phyloP scores from a whole-genome alignment of 192 early-diverging fungal genomes.

The Chytriomyces hyalinus region DNA sequence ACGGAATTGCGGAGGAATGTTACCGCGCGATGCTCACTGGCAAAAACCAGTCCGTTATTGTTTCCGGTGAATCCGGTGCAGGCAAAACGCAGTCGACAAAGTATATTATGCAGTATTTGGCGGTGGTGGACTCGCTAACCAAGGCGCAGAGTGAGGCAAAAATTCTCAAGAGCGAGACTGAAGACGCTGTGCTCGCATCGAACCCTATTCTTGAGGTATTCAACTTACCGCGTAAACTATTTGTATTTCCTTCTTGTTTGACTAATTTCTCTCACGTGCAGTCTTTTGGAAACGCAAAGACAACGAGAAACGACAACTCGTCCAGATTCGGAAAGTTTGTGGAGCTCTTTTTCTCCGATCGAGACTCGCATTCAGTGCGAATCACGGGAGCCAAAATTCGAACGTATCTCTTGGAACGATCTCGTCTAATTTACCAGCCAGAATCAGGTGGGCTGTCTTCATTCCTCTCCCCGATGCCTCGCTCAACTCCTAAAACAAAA shows the following conservation, averaged over 20 bases:
- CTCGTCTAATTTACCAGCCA: slow-evolving; percentile 86
- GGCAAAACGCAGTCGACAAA: slow-evolving; percentile 90
- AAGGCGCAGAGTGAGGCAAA: neutral
- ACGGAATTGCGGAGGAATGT: slow-evolving; percentile 89
- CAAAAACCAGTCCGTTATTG: slow-evolving; percentile 89
- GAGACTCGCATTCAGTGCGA: slow-evolving; percentile 46
- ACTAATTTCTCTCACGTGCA: slow-evolving; percentile 16
- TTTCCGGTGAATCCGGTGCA: slow-evolving; percentile 89
- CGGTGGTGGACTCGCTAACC: slow-evolving; percentile 35
- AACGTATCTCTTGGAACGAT: slow-evolving; percentile 88
- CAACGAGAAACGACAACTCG: slow-evolving; percentile 90
- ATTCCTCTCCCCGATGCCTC: slow-evolving; percentile 20
- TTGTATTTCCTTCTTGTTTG: slow-evolving; percentile 6
- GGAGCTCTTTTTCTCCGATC: slow-evolving; percentile 51
- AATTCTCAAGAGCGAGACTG: slow-evolving; percentile 28
- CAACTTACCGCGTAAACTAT: neutral
- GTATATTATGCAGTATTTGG: slow-evolving; percentile 76
- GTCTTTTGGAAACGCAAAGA: slow-evolving; percentile 92
- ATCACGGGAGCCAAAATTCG: slow-evolving; percentile 86
- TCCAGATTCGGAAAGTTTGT: slow-evolving; percentile 95
- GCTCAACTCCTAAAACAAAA: neutral
- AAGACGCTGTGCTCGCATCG: slow-evolving; percentile 62
- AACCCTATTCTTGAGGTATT: slow-evolving; percentile 87
- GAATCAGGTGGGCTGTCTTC: slow-evolving; percentile 59
- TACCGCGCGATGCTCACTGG: slow-evolving; percentile 88